Base-by-base conservation (phyloP, 192 early-diverging fungal genomes). In the Tieghemiomyces parasiticus region DNA sequence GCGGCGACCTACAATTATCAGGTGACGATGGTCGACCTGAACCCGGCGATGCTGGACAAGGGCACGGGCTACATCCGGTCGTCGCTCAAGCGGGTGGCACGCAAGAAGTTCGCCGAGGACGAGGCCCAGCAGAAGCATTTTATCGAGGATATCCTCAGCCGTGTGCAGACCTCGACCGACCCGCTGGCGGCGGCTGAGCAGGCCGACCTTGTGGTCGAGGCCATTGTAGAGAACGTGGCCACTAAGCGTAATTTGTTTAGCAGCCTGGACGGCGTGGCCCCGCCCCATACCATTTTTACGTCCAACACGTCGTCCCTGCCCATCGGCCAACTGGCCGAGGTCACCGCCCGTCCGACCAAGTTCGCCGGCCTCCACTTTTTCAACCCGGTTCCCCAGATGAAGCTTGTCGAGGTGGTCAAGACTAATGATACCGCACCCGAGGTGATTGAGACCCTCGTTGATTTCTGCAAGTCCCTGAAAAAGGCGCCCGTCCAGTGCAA, bases 341-440 rank as follows among this genome's bases (percentile, higher is more conserved):
- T 67, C 16, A 73, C 83, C 38, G 63, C 71, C 12, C 72, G 84
- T 2, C 60, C 64, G 35, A 67, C 71, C 50, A 74, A 75, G 25
- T 88, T 93, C 61, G 84, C 87, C 25, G 94, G 94, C 33, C 71
- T 94, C 60, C 94, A 97, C 68, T 97, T 93, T 72, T 97, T 97
- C 74, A 97, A 97, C 79, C 94, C 94, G 3, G 94, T 97, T n/a
- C 87, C 94, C 32, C 87, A 90, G 70, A 97, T 97, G 94, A 93
- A 93, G 74, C 74, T 97, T 28, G 94, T 97, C 13, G 94, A 97
- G 74, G 85, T 97, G 12, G 84, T 95, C 62, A 76, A 82, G 48
- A 89, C 87, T 1, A 68, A 71, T 10, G 70, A 81, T 25, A 80
- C 83, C 12, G 67, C 69, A 28, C 71, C 83, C 34, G 65, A 74